phyloP scores from a whole-genome alignment of 495 filamentous ascomycete species.

The Talaromyces trachyspermus region DNA sequence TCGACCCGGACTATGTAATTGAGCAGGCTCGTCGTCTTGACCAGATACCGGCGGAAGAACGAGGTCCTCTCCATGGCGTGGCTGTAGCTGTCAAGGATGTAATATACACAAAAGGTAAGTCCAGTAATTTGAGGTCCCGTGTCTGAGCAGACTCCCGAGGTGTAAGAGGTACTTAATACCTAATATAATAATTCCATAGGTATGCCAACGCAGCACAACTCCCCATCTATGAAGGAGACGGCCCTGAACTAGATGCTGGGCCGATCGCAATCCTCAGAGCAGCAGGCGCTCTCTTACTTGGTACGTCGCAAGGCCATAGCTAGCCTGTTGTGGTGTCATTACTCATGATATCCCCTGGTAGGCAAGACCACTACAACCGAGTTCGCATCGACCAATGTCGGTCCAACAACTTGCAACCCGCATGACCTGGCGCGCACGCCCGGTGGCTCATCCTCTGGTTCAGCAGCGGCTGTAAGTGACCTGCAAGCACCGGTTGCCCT shows the following conservation, averaged over 20 bases:
- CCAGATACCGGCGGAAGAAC: slow-evolving; percentile 28
- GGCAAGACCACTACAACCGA: slow-evolving; percentile 3
- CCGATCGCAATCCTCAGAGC: too few species aligned
- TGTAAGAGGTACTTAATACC: background rate
- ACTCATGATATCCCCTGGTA: too few species aligned
- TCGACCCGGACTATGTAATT: slow-evolving; percentile 40
- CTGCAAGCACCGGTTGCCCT: slow-evolving; percentile 1
- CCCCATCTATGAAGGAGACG: slow-evolving; percentile 2
- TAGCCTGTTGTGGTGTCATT: too few species aligned
- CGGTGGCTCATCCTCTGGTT: slow-evolving; percentile 57
- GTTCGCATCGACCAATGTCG: background rate
- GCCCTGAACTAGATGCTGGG: background rate
- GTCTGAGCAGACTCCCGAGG: background rate
- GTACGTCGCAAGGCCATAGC: too few species aligned
- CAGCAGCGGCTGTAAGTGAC: slow-evolving; percentile 37
- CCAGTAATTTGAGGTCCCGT: background rate
- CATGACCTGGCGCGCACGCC: slow-evolving; percentile 55
- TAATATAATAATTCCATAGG: too few species aligned
- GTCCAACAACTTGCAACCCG: slow-evolving; percentile 37
- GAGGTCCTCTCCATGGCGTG: slow-evolving; percentile 48
- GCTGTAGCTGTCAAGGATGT: slow-evolving; percentile 52
- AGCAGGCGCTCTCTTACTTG: too few species aligned
- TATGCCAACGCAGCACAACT: background rate
- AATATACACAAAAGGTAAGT: slow-evolving; percentile 43
- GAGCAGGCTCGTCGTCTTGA: slow-evolving; percentile 45